phyloP scores from a whole-genome alignment of 2,329 filamentous ascomycete genomes.

The Myriosclerotinia scirpicola region DNA sequence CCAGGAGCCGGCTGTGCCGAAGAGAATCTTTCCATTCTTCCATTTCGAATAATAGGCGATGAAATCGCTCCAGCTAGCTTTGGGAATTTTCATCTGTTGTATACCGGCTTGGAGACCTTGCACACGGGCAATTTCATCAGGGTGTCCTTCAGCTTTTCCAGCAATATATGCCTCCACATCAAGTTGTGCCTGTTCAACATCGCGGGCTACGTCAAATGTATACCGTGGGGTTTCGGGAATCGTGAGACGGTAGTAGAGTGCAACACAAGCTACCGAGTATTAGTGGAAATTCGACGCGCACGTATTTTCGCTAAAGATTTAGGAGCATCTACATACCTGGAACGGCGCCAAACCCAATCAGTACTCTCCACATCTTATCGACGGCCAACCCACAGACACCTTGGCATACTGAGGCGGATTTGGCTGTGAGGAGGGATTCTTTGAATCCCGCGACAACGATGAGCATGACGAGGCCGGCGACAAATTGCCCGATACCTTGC shows the following conservation, averaged over 20 bases:
- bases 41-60: slow-evolving; percentile 65
- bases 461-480: slow-evolving; percentile 71
- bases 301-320: background rate
- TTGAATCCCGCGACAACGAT: slow-evolving; percentile 73
- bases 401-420: slow-evolving; percentile 56
- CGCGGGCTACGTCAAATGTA: slow-evolving; percentile 78
- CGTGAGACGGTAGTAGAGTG: slow-evolving; percentile 79
- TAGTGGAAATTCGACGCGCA: background rate
- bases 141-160: slow-evolving; percentile 59
- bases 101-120: slow-evolving; percentile 55
- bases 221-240: slow-evolving; percentile 88
- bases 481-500: slow-evolving; percentile 83
- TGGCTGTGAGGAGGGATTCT: slow-evolving; percentile 55
- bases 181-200: slow-evolving; percentile 70
- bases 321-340: slow-evolving; percentile 11
- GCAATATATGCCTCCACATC: slow-evolving; percentile 73
- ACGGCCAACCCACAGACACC: slow-evolving; percentile 66
- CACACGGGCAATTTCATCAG: slow-evolving; percentile 67
- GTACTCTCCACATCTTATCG: slow-evolving; percentile 83
- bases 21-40: slow-evolving; percentile 69
- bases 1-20: slow-evolving; percentile 84
- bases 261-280: slow-evolving; percentile 60
- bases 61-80: slow-evolving; percentile 74
- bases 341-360: slow-evolving; percentile 69
- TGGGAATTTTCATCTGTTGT: slow-evolving; percentile 53